phyloP scores from a whole-genome alignment of 352 stramenopile genomes.

The Phytophthora palmivora region DNA sequence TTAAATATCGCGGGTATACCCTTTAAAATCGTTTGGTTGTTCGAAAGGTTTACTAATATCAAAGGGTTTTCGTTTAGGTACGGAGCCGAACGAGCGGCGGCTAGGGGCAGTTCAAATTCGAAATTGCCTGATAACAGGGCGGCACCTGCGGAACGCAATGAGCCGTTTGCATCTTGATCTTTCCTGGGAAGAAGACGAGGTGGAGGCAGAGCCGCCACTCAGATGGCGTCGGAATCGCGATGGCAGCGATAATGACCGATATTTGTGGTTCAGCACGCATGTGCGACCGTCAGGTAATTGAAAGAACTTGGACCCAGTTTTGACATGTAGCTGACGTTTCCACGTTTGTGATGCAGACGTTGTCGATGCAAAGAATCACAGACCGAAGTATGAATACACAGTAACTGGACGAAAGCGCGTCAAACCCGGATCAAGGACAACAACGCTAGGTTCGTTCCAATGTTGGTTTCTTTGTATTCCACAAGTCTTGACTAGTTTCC shows the following conservation, averaged over 20 bases:
- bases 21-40: background rate
- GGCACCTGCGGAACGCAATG: constrained; percentile 18
- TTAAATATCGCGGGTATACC: background rate
- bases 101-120: constrained; percentile 33
- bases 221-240: constrained; percentile 19
- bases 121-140: constrained; percentile 19
- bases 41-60: constrained; percentile 1
- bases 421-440: constrained; percentile 67
- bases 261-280: constrained; percentile 75
- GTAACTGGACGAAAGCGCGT: constrained; percentile 79
- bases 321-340: constrained; percentile 1
- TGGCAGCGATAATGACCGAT: constrained; percentile 32
- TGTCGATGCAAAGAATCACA: constrained; percentile 74
- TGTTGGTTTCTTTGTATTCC: background rate
- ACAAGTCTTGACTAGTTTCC: background rate
- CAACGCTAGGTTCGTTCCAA: constrained; percentile 55
- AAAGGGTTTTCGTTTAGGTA: constrained; percentile 2
- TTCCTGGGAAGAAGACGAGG: constrained; percentile 46
- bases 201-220: constrained; percentile 22
- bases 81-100: constrained; percentile 12
- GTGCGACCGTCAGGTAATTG: constrained; percentile 61
- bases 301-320: background rate
- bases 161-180: constrained; percentile 39
- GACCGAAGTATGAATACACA: constrained; percentile 74
- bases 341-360: constrained; percentile 56